Conservation (phyloP, 208 protist genomes). For the Trypanosomatidae sp. region DNA sequence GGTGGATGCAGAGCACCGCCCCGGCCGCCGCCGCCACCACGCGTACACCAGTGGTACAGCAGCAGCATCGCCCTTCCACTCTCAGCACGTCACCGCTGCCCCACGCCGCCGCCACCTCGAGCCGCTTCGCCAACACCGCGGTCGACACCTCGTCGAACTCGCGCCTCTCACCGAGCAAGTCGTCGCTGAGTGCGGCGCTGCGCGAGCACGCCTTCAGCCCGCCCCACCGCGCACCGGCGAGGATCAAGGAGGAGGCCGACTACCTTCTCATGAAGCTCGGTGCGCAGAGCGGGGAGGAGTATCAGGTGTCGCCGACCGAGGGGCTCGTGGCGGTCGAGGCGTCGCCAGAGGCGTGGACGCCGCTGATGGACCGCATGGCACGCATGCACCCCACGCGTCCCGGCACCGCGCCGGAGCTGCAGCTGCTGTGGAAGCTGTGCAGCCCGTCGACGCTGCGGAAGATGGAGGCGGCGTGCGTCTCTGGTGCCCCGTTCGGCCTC, state of each 20-base stretch:
- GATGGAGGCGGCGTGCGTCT: constrained; percentile 32
- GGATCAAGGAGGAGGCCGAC: constrained; percentile 31
- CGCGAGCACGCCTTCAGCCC: constrained; percentile 22
- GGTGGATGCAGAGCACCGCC: background rate
- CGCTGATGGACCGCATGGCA: constrained; percentile 24
- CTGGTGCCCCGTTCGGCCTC: constrained; percentile 22
- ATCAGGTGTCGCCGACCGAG: constrained; percentile 24
- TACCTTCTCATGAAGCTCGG: constrained; percentile 31
- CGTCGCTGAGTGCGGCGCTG: constrained; percentile 18
- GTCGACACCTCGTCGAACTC: constrained; percentile 4
- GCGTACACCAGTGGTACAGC: background rate
- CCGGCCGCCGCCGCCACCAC: background rate
- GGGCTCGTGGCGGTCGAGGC: constrained; percentile 35
- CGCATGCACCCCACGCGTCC: constrained; percentile 13
- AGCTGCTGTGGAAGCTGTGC: constrained; percentile 68
- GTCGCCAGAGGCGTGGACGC: constrained; percentile 25
- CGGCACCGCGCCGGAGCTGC: constrained; percentile 7
- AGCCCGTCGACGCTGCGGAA: constrained; percentile 39
- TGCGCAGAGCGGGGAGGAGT: constrained; percentile 29
- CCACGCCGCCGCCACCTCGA: too few species aligned
- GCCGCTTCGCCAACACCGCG: too few species aligned
- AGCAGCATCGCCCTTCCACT: background rate
- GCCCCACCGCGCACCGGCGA: constrained; percentile 22
- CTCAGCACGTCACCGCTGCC: background rate
- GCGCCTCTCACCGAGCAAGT: too few species aligned